Evolutionary conservation across 1,139 yeast genomes (phyloP).

Genomic region (Taiozyma sp.): DNA sequence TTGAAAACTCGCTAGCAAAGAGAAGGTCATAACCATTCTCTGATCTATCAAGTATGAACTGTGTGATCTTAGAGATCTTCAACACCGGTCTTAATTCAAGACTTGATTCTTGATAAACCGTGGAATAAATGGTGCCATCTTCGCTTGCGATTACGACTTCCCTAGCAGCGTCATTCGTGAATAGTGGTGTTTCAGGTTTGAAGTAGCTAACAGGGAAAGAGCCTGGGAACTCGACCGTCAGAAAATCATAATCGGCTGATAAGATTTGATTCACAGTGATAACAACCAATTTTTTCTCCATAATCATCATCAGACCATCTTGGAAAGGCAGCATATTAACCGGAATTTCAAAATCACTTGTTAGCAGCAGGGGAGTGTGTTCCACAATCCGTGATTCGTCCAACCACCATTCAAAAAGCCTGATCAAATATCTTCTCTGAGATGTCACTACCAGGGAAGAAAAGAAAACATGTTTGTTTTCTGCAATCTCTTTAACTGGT

Average conservation of each 20-base stretch:
- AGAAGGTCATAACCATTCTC: constrained; percentile 12
- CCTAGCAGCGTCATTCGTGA: constrained; percentile 20
- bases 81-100: constrained; percentile 13
- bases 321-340: constrained; percentile 35
- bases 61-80: constrained; percentile 12
- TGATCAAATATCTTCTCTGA: constrained; percentile 32
- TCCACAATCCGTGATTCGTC: constrained; percentile 25
- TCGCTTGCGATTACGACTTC: constrained; percentile 39
- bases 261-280: constrained; percentile 26
- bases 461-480: constrained; percentile 30
- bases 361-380: constrained; percentile 33
- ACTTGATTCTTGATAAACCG: constrained; percentile 19
- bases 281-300: constrained; percentile 23
- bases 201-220: constrained; percentile 38
- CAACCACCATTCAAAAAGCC: constrained; percentile 38
- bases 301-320: constrained; percentile 32
- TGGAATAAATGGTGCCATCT: constrained; percentile 35
- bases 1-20: constrained; percentile 15
- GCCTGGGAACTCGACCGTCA: constrained; percentile 11
- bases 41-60: constrained; percentile 15
- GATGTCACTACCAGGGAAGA: constrained; percentile 33
- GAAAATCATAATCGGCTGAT: constrained; percentile 41
- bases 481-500: constrained; percentile 20
- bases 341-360: constrained; percentile 36
- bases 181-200: constrained; percentile 25